These are phyloP conservation scores for Prosopis cineraria DNA, from an alignment of 306 rosid genomes.

Conservation along the genomic window DNA sequence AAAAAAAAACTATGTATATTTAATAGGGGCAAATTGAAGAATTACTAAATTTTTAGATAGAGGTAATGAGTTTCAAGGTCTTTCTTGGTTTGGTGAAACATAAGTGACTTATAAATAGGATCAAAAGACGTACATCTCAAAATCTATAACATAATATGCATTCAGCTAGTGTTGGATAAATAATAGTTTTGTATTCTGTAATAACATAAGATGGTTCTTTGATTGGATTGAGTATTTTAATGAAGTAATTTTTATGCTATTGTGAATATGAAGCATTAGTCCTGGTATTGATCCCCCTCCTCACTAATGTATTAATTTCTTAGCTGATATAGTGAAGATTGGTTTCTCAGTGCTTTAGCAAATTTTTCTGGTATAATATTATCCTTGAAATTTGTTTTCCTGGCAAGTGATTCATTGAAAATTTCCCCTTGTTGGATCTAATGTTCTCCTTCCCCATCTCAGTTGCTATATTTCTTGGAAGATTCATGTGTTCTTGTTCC, in stretches of 20 bases:
- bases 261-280: neutral
- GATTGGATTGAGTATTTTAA: neutral
- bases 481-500: conserved; percentile 34
- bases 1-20: no score
- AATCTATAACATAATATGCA: no score
- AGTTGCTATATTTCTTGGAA: conserved; percentile 27
- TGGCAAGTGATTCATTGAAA: neutral
- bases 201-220: no score
- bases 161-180: neutral
- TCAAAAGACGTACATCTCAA: no score
- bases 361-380: neutral
- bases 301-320: neutral
- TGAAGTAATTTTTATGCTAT: neutral
- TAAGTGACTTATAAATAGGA: no score
- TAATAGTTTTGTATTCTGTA: neutral
- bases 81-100: no score
- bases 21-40: no score
- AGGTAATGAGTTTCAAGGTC: no score
- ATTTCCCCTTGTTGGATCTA: conserved; percentile 13
- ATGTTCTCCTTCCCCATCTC: conserved; percentile 13
- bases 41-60: no score
- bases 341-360: neutral
- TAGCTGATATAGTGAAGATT: neutral
- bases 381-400: neutral
- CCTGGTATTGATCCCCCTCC: neutral